Base-by-base conservation (phyloP, 169 alveolate genomes). In the Theileria luwenshuni region DNA sequence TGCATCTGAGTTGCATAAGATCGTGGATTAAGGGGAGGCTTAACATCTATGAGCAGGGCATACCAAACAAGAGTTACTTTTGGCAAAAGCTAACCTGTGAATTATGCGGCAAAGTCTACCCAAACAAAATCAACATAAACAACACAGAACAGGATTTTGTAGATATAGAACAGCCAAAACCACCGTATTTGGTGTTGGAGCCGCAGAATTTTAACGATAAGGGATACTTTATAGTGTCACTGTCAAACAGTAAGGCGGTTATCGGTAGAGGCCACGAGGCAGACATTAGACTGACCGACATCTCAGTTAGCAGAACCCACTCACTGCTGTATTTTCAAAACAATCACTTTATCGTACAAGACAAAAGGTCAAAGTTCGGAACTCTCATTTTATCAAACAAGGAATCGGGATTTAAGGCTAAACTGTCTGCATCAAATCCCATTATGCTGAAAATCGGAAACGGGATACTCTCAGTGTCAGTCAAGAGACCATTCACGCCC, bases 261-360 rank as follows among this genome's bases (percentile, higher is more conserved):
- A 74, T 93, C 35, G 99, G 99, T 49, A 85, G 99, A 59, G 96
- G 98, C 3, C 97, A 96, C 84, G 94, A 93, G 60, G 83, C 94
- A 35, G 98, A 95, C 72, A 83, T 97, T 17, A 86, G 98, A 59
- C 88, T 97, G 43, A 91, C 91, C 64, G 99, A 97, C 85, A 96
- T 96, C 30, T 94, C 98, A 45, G 99, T 96, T 0, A 93, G 98
- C 7, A 84, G 99, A 83, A 43, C 72, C 25, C 99, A 97, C 83
- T 97, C 98, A 2, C 60, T 64, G 35, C 79, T 97, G 49, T 85
- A 90, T 56, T 92, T 69, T 73, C 84, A 83, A 63, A 90, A 86
- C 25, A 96, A 96, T 56, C 92, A 92, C 30, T 93, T 97, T 77
- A 86, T 92, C 69, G 71, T 97, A n/a, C 94, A 94, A 69, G 99